Evolutionary conservation across 208 protist species (phyloP).

Genomic region (Angomonas desouzai): DNA sequence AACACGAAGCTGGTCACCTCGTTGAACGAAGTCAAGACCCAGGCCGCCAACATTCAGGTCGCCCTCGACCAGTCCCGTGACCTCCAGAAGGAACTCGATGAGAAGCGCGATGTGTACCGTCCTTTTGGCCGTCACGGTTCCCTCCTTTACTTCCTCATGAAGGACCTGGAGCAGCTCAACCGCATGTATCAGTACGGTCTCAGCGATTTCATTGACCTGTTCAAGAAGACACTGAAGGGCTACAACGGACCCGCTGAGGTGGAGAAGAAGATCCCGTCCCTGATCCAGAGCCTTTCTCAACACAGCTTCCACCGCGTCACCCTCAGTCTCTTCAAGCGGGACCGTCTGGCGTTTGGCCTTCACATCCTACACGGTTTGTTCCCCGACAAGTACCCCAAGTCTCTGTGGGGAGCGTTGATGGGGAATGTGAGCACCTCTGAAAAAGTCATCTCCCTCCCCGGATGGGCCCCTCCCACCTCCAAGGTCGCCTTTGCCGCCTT

Average conservation of each 20-base stretch:
- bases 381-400: slow-evolving; percentile 67
- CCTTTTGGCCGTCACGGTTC: slow-evolving; percentile 85
- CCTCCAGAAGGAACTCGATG: slow-evolving; percentile 91
- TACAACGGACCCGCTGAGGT: slow-evolving; percentile 40
- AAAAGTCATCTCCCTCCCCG: slow-evolving; percentile 29
- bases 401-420: slow-evolving; percentile 88
- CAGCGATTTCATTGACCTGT: slow-evolving; percentile 85
- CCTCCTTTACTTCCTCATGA: slow-evolving; percentile 93
- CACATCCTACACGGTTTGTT: slow-evolving; percentile 90
- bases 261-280: slow-evolving; percentile 43
- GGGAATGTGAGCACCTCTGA: slow-evolving; percentile 33
- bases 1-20: slow-evolving; percentile 92
- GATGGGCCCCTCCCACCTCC: slow-evolving; percentile 55
- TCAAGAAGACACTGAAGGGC: slow-evolving; percentile 51
- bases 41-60: slow-evolving; percentile 78
- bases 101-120: slow-evolving; percentile 93
- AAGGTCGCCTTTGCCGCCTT: slow-evolving; percentile 52
- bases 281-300: slow-evolving; percentile 60
- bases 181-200: slow-evolving; percentile 97
- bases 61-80: slow-evolving; percentile 79
- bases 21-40: slow-evolving; percentile 94
- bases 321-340: slow-evolving; percentile 82
- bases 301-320: slow-evolving; percentile 67
- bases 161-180: slow-evolving; percentile 89
- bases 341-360: slow-evolving; percentile 93